Percentiles rank a stretch among this genome's conserved stretches.
phyloP scores from a whole-genome alignment of 192 early-diverging fungal species.

The Spinellus fusiger region DNA sequence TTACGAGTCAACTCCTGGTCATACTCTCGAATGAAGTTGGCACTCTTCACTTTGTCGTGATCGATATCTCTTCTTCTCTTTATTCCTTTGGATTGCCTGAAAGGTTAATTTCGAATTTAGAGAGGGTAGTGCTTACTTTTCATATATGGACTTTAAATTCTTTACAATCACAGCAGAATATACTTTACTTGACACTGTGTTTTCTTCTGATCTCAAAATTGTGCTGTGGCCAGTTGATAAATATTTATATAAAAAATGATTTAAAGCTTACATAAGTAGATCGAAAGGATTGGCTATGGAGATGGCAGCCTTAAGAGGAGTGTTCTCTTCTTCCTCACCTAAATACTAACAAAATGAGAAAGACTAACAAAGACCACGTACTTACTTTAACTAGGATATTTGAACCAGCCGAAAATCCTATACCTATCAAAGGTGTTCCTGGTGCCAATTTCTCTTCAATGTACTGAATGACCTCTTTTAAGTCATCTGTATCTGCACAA shows the following conservation, averaged over 20 bases:
- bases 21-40: constrained; percentile 70
- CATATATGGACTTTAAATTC: no score
- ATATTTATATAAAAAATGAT: not conserved
- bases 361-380: not conserved
- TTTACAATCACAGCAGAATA: constrained; percentile 50
- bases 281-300: constrained; percentile 89
- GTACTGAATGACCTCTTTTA: constrained; percentile 51
- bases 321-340: constrained; percentile 73
- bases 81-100: constrained; percentile 39
- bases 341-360: constrained; percentile 47
- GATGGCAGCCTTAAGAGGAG: constrained; percentile 68
- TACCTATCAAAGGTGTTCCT: constrained; percentile 62
- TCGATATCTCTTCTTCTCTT: constrained; percentile 43
- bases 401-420: constrained; percentile 90
- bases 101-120: no score
- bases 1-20: constrained; percentile 72
- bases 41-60: constrained; percentile 43
- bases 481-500: constrained; percentile 79
- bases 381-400: constrained; percentile 87
- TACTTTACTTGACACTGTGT: constrained; percentile 30
- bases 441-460: constrained; percentile 51
- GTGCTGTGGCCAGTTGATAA: constrained; percentile 39
- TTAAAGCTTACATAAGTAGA: constrained; percentile 46
- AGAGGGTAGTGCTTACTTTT: no score
- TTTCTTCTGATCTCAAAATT: constrained; percentile 24